Conservation (phyloP, 176 grass and related monocot genomes). For the Tuctoria greenei region DNA sequence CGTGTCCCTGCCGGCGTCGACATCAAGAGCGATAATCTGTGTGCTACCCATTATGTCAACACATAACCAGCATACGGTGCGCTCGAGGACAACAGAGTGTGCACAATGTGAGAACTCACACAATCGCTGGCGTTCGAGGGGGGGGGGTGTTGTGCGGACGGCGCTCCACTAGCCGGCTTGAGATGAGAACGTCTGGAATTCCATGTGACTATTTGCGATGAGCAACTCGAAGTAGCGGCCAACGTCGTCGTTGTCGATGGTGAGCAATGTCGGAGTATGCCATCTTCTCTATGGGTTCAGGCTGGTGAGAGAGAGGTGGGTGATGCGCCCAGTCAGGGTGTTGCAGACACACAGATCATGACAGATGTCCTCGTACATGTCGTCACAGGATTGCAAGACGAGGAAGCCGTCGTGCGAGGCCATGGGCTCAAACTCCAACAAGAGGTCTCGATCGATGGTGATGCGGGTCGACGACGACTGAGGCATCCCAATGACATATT, state of each 20-base stretch:
- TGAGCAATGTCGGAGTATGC: background rate
- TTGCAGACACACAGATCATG: background rate
- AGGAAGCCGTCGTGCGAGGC: conserved; percentile 18
- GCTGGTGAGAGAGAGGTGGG: background rate
- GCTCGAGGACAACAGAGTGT: background rate
- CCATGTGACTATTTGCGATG: background rate
- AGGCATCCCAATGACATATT: background rate
- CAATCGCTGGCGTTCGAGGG: too few relatives aligned
- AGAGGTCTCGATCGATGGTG: background rate
- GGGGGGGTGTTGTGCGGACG: background rate
- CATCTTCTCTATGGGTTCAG: background rate
- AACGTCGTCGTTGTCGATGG: background rate
- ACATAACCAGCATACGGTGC: too few relatives aligned
- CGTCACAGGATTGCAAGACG: background rate
- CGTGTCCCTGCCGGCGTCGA: background rate
- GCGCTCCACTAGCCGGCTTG: background rate
- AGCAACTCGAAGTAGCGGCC: background rate
- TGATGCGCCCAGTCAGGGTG: background rate
- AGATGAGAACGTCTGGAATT: background rate
- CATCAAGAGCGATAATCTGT: background rate
- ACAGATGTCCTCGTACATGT: background rate
- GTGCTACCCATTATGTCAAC: too few relatives aligned
- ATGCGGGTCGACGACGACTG: background rate
- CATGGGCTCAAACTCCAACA: background rate
- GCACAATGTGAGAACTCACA: background rate